Base-by-base conservation (phyloP, 495 filamentous ascomycete genomes). In the Saxophila tyrrhenica region DNA sequence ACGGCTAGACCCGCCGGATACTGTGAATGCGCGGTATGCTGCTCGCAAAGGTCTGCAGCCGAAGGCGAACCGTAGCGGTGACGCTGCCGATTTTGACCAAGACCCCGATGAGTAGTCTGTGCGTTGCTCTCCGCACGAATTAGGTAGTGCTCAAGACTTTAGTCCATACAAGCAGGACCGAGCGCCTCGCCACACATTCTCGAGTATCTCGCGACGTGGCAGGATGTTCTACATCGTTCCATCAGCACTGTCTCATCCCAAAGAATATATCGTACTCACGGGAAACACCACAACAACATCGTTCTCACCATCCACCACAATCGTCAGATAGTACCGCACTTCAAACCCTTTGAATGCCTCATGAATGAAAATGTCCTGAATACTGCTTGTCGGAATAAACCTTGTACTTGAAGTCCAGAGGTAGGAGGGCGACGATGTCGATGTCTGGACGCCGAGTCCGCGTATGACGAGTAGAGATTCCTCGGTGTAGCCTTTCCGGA, bases 271-370 rank as follows among this genome's bases (percentile, higher is more conserved):
- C 29, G 24, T 21, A 70, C 74, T 64, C 63, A 84, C 80, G 9
- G 90, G 92, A 67, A 97, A 99, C 3, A 97, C 89, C 25, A 99
- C 91, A 10, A 95, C 83, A 15, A 92, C 79, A 50, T 87, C 82
- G 53, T 82, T 79, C 70, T 97, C 92, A 38, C 85, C 91, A 64
- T 94, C 86, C 46, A 97, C 90, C 58, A 95, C 83, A 11, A 97
- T 86, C 10, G 84, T 80, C 15, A 99, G 72, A 67, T 95, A 95
- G 66, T 88, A 94, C 51, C 84, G 73, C 46, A 96, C 91, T 68
- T 89, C 87, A 65, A 95, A 94, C 39, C 92, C 91, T 55, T 79
- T 80, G 70, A 97, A 97, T 29, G 91, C 92, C 68, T 99, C 92
- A 67, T 96, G 88, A 44, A 99, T 86, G 52, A 95, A 77, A 53